These are phyloP conservation scores for Rhodotorula sp. DNA, from an alignment of 1,284 basidiomycete genomes.

Conservation along the genomic window DNA sequence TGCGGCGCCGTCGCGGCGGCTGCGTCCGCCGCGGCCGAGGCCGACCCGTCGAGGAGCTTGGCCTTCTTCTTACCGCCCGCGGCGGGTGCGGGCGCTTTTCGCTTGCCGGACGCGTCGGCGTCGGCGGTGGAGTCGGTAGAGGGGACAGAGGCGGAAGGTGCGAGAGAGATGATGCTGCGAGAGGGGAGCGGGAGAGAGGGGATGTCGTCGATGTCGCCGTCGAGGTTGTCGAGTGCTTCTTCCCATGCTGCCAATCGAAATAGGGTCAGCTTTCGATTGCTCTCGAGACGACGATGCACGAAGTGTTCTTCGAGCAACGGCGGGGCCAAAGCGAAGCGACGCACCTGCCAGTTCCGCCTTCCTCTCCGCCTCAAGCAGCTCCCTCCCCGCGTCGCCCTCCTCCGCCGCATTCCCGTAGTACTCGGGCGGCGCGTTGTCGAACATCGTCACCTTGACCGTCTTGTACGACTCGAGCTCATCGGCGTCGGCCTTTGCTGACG, in stretches of 20 bases:
- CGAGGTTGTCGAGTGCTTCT: constrained; percentile 39
- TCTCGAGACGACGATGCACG: too few species aligned
- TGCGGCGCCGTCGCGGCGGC: constrained; percentile 29
- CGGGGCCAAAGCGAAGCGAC: constrained; percentile 20
- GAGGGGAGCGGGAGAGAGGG: constrained; percentile 42
- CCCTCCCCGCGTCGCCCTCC: constrained; percentile 65
- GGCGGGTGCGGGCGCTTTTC: constrained; percentile 43
- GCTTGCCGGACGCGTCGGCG: constrained; percentile 38
- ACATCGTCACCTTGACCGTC: constrained; percentile 58
- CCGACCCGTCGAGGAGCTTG: constrained; percentile 36
- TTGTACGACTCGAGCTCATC: constrained; percentile 86
- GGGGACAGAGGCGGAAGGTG: not conserved
- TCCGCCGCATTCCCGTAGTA: constrained; percentile 95
- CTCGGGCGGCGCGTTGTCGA: constrained; percentile 78
- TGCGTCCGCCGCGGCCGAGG: constrained; percentile 14
- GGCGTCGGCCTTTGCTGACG: constrained; percentile 70
- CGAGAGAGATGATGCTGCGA: constrained; percentile 41
- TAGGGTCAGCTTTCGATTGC: too few species aligned
- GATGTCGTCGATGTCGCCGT: constrained; percentile 33
- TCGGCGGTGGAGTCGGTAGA: constrained; percentile 1
- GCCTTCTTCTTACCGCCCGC: constrained; percentile 34
- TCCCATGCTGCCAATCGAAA: constrained; percentile 35
- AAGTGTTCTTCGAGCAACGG: not conserved
- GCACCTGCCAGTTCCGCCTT: constrained; percentile 67
- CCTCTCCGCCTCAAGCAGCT: constrained; percentile 66